These are phyloP conservation scores for Nicotiana undulata DNA, from an alignment of 257 asterid species.

Conservation along the genomic window DNA sequence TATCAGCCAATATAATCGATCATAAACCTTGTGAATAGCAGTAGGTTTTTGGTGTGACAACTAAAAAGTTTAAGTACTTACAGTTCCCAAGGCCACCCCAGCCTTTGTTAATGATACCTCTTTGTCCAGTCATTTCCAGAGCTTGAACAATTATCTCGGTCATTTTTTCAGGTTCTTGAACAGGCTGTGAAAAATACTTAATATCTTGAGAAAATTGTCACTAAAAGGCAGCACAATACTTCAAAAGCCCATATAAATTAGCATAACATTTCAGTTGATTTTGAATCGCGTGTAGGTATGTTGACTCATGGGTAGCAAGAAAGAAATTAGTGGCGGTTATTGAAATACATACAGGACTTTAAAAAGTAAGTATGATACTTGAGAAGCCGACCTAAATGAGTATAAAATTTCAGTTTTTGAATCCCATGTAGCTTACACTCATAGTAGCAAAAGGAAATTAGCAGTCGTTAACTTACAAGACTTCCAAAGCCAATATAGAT, in stretches of 20 bases:
- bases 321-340: neutral
- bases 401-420: neutral
- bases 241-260: neutral
- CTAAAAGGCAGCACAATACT: neutral
- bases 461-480: conserved; percentile 52
- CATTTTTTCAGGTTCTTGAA: conserved; percentile 82
- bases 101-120: conserved; percentile 93
- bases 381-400: neutral
- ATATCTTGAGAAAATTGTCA: neutral
- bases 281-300: neutral
- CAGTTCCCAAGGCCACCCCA: conserved; percentile 94
- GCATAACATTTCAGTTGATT: neutral
- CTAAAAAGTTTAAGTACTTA: conserved; percentile 23
- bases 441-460: neutral
- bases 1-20: neutral
- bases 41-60: neutral
- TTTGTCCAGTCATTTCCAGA: conserved; percentile 67
- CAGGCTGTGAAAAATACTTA: conserved; percentile 45
- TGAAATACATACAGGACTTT: neutral
- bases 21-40: neutral
- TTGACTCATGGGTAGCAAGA: neutral
- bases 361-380: neutral
- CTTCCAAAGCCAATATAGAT: conserved; percentile 93
- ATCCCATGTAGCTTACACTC: neutral
- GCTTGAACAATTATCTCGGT: conserved; percentile 71